A percentile compares a stretch with the other conserved stretches of the same genome.
These are phyloP conservation scores for Torulaspora globosa DNA, from an alignment of 1,139 yeast genomes.

Conservation along the genomic window DNA sequence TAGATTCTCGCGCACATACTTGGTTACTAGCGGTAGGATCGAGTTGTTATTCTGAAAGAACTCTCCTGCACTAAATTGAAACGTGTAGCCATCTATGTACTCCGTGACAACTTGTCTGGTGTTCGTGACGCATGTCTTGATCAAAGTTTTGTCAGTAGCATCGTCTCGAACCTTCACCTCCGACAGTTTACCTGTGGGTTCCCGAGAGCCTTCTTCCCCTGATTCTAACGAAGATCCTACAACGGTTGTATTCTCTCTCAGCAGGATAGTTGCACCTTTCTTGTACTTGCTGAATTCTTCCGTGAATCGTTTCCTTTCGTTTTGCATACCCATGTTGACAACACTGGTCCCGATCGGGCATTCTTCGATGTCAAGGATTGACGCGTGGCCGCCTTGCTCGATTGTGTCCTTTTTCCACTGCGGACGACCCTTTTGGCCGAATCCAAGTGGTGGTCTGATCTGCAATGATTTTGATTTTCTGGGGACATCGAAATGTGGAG, in stretches of 20 bases:
- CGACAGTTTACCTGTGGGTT: constrained; percentile 40
- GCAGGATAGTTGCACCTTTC: constrained; percentile 80
- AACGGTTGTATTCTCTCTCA: constrained; percentile 69
- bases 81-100: constrained; percentile 64
- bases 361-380: constrained; percentile 83
- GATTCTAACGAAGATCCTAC: constrained; percentile 29
- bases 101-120: constrained; percentile 79
- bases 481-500: constrained; percentile 95
- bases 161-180: constrained; percentile 28
- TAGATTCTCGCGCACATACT: constrained; percentile 71
- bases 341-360: constrained; percentile 84
- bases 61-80: constrained; percentile 89
- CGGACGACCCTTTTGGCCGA: constrained; percentile 79
- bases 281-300: constrained; percentile 54
- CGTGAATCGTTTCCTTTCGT: constrained; percentile 58
- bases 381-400: constrained; percentile 46
- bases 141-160: constrained; percentile 31
- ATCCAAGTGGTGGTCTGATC: constrained; percentile 72
- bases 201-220: constrained; percentile 44
- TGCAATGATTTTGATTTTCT: constrained; percentile 31
- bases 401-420: constrained; percentile 51
- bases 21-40: constrained; percentile 75
- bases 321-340: constrained; percentile 67
- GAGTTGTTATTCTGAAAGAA: constrained; percentile 95
- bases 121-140: constrained; percentile 52